phyloP scores from a whole-genome alignment of 495 filamentous ascomycete genomes.

The Choiromyces venosus region DNA sequence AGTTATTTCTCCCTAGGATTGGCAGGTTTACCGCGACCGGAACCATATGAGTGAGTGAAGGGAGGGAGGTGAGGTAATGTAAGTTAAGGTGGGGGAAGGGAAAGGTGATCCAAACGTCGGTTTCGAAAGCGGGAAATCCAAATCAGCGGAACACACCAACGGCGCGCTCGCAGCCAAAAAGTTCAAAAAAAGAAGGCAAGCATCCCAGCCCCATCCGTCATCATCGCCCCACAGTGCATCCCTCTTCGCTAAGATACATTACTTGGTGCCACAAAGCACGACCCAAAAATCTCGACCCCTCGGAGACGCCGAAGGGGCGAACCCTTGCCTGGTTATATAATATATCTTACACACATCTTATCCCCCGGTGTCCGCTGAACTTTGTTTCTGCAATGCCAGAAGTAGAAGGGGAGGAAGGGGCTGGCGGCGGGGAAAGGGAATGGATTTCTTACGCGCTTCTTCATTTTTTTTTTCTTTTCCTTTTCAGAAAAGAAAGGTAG shows the following conservation, averaged over 20 bases:
- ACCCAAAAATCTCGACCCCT: background rate
- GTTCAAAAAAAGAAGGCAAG: background rate
- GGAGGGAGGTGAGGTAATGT: background rate
- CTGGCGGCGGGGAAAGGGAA: background rate
- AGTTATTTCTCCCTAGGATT: too few relatives aligned
- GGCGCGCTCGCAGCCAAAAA: background rate
- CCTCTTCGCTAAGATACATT: background rate
- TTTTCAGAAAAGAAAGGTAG: background rate
- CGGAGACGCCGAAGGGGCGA: background rate
- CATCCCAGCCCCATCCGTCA: background rate
- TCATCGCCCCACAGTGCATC: background rate
- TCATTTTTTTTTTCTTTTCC: background rate
- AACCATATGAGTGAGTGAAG: too few relatives aligned
- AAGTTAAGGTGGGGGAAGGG: background rate
- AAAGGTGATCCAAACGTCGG: background rate
- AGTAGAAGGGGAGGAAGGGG: background rate
- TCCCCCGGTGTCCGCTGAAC: background rate
- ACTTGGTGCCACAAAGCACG: background rate
- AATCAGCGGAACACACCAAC: constrained; percentile 1
- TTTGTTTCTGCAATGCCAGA: background rate
- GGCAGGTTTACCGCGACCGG: too few relatives aligned
- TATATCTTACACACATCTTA: background rate
- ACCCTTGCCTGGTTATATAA: background rate
- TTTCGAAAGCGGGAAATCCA: background rate
- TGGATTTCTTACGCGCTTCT: too few relatives aligned